These are phyloP conservation scores for Pelargonium fulgidum DNA, from an alignment of 441 rosid species.

Conservation along the genomic window DNA sequence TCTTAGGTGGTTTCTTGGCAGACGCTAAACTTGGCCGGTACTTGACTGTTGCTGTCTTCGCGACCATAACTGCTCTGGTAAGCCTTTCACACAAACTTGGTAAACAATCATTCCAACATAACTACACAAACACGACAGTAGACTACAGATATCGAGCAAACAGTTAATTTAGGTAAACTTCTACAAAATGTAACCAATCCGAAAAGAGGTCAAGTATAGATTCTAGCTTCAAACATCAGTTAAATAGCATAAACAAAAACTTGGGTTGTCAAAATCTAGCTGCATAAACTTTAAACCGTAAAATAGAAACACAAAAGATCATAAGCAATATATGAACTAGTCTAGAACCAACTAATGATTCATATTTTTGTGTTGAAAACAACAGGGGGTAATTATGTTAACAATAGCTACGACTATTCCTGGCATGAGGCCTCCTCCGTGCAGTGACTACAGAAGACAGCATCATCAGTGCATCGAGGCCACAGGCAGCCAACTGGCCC, in stretches of 20 bases:
- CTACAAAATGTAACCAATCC: too few species aligned
- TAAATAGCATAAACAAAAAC: neutral
- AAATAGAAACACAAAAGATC: neutral
- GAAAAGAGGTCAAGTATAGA: too few species aligned
- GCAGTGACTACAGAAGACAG: conserved; percentile 41
- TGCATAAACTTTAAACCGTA: too few species aligned
- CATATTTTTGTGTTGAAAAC: neutral
- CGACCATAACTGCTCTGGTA: conserved; percentile 60
- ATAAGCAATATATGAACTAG: neutral
- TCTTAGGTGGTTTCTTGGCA: conserved; percentile 85
- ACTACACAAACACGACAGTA: too few species aligned
- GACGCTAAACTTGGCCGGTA: conserved; percentile 87
- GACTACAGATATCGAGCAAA: too few species aligned
- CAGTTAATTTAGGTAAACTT: too few species aligned
- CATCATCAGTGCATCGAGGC: conserved; percentile 65
- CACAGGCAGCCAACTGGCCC: conserved; percentile 48
- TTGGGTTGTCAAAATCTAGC: too few species aligned
- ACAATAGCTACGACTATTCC: conserved; percentile 60
- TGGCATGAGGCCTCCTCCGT: conserved; percentile 67
- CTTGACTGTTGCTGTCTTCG: conserved; percentile 57
- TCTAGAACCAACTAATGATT: neutral
- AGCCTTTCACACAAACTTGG: conserved; percentile 4
- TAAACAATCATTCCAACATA: too few species aligned
- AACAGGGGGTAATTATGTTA: conserved; percentile 56
- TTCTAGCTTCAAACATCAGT: neutral